Base-by-base conservation (phyloP, 2,329 filamentous ascomycete genomes). In the Rutstroemia sp. region DNA sequence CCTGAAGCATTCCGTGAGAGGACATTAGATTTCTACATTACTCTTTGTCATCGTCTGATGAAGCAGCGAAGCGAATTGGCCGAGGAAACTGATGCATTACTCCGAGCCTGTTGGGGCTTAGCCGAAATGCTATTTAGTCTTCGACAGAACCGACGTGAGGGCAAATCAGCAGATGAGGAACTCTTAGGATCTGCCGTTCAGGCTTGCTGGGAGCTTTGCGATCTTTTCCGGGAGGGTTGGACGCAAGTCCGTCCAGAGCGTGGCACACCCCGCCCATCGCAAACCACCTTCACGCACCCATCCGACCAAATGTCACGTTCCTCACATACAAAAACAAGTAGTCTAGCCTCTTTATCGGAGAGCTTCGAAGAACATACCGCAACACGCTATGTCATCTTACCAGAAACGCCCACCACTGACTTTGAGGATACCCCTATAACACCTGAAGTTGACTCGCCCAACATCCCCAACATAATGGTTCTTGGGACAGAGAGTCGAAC, bases 101-200 rank as follows among this genome's bases (percentile, higher is more conserved):
- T 96, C 3, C 81, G 86, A 55, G 89, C 91, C 21, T 96, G 92
- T 68, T 96, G 92, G 92, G 82, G 86, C 3, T 73, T 97, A 12
- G 90, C 92, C 7, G 92, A 96, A 71, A 95, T 95, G 84, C 80
- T 97, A 0, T 96, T 96, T 71, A 95, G 84, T 68, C 78, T 97
- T 42, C 85, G 91, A 2, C 91, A 96, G 66, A 92, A 86, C 69
- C 84, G 81, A 61, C 79, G 87, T 37, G 89, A 94, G 62, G 84
- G 83, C 19, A 88, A 82, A 63, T 74, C 78, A 0, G 78, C 87
- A 0, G 89, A 95, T 61, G 89, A 92, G 67, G 92, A 96, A 66
- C 77, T 96, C 0, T 78, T 96, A 0, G 86, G 88, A 5, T 94
- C 89, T 1, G 90, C 92, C 1, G 88, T 96, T 0, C 91, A 96